Conservation (phyloP, 176 grass and related monocot species). For the Eleusine coracana region DNA sequence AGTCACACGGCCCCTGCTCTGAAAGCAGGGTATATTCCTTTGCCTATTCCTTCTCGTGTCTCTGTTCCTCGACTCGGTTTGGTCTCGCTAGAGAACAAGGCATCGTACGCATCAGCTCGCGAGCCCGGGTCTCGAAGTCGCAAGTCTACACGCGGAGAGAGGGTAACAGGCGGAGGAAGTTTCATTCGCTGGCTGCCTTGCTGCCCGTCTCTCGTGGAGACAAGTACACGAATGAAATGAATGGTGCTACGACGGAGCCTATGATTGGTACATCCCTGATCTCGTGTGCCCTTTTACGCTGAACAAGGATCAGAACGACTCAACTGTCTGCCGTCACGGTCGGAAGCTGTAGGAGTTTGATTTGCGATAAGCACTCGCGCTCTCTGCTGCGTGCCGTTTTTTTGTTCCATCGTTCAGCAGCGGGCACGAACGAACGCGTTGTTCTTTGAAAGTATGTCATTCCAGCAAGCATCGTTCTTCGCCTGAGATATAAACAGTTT, state of each 20-base stretch:
- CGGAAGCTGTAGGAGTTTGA: too few species aligned
- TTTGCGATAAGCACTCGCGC: too few species aligned
- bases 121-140: not conserved
- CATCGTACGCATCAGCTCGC: not conserved
- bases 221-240: not conserved
- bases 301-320: not conserved
- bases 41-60: not conserved
- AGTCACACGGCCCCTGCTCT: not conserved
- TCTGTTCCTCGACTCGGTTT: not conserved
- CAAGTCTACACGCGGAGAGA: slow-evolving; percentile 25
- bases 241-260: too few species aligned
- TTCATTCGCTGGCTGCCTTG: too few species aligned
- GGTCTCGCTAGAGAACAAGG: not conserved
- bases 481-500: not conserved
- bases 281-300: not conserved
- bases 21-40: not conserved
- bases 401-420: not conserved
- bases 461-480: not conserved
- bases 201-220: not conserved
- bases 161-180: not conserved
- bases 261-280: not conserved
- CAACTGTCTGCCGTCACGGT: not conserved
- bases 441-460: not conserved
- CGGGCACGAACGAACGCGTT: not conserved
- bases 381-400: not conserved